These are phyloP conservation scores for Phyllosticta paracitricarpa DNA, from an alignment of 2,329 filamentous ascomycete genomes.

Conservation along the genomic window DNA sequence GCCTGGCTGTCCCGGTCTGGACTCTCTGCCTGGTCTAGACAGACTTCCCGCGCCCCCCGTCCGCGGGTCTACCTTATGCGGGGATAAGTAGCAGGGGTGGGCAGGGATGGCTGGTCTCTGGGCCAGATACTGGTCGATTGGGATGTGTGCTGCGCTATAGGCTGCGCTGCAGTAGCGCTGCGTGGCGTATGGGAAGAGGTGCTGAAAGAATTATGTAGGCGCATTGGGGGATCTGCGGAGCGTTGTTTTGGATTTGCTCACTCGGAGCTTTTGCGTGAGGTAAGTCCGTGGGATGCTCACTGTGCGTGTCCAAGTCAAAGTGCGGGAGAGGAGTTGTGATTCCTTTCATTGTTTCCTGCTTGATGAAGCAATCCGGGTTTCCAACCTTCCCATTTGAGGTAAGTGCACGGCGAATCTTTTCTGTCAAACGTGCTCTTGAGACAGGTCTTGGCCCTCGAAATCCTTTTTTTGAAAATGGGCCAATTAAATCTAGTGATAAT, in stretches of 20 bases:
- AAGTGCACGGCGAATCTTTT: not conserved
- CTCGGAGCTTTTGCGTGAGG: not conserved
- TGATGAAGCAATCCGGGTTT: not conserved
- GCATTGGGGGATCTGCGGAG: not conserved
- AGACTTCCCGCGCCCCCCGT: not conserved
- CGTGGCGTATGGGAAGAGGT: not conserved
- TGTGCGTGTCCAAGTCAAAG: not conserved
- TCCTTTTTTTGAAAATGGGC: not conserved
- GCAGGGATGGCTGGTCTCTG: not conserved
- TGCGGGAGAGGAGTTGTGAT: not conserved
- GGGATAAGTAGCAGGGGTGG: not conserved
- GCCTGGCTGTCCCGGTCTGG: not conserved
- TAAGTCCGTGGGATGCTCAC: not conserved
- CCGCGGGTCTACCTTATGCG: not conserved
- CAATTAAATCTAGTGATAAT: not conserved
- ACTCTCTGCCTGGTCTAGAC: not conserved
- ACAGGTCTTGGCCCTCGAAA: not conserved
- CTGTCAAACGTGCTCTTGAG: not conserved
- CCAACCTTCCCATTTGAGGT: not conserved
- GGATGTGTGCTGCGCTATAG: not conserved
- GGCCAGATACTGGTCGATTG: not conserved
- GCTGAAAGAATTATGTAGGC: not conserved
- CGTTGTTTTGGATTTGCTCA: not conserved
- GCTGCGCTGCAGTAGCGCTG: not conserved
- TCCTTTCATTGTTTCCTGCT: not conserved